A percentile compares a stretch with the other conserved stretches of the same genome.
Conservation (phyloP, 225 moss, liverwort and hornwort genomes). For the Thuidium tamariscinum region DNA sequence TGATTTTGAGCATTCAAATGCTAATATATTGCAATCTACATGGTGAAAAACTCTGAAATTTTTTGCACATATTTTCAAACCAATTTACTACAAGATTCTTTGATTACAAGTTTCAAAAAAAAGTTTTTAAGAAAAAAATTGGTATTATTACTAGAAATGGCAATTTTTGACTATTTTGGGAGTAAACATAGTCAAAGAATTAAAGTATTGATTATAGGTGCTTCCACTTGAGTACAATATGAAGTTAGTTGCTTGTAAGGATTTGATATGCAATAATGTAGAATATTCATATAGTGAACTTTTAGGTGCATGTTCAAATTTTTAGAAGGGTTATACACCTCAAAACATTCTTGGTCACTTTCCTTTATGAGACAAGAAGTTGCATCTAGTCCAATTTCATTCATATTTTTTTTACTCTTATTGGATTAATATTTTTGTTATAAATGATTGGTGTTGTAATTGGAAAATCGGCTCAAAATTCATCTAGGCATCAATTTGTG, state of each 20-base stretch:
- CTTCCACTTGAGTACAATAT: neutral
- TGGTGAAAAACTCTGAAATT: too few species aligned
- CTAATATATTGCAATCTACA: too few species aligned
- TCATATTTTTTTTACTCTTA: too few species aligned
- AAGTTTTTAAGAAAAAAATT: too few species aligned
- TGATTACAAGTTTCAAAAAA: too few species aligned
- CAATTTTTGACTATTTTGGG: too few species aligned
- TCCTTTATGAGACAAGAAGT: neutral
- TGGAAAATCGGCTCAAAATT: neutral
- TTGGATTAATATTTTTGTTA: neutral
- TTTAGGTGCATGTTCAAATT: neutral
- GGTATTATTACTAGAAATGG: too few species aligned
- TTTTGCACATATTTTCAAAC: too few species aligned
- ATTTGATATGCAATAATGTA: neutral
- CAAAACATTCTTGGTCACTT: neutral
- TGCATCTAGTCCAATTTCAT: neutral
- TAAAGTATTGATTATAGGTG: neutral
- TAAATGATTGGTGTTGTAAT: neutral
- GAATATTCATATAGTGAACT: neutral
- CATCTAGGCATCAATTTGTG: neutral
- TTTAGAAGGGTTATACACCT: fast-evolving
- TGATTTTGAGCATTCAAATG: too few species aligned
- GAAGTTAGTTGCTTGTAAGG: neutral
- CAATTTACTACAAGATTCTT: too few species aligned
- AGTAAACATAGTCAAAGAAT: neutral